Evolutionary conservation across 176 grass and related monocot species (phyloP).

Genomic region (Themeda triandra): DNA sequence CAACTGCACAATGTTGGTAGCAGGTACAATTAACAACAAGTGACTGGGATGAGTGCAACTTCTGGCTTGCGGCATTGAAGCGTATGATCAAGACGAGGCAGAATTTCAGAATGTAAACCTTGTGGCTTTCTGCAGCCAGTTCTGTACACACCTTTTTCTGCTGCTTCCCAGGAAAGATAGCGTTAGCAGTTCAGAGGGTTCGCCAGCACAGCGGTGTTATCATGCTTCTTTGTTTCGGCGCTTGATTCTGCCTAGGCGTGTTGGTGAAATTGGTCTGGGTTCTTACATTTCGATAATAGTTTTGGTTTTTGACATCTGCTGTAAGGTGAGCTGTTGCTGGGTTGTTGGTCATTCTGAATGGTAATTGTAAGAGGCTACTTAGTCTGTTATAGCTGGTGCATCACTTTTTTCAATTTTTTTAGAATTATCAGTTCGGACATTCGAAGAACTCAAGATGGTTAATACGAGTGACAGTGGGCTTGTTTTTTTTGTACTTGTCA

Average conservation of each 20-base stretch:
- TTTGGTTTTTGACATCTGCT: conserved; percentile 2
- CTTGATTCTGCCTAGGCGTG: conserved; percentile 26
- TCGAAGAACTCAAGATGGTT: not conserved
- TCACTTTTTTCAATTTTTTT: not conserved
- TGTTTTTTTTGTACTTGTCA: conserved; percentile 18
- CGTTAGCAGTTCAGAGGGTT: conserved; percentile 35
- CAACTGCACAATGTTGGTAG: conserved; percentile 17
- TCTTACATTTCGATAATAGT: conserved; percentile 32
- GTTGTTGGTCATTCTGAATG: conserved; percentile 28
- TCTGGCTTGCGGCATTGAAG: conserved; percentile 92
- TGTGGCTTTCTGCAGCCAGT: conserved; percentile 27
- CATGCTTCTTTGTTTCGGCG: not conserved
- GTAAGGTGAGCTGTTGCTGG: too few species aligned
- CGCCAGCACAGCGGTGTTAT: conserved; percentile 2
- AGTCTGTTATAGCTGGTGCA: conserved; percentile 30
- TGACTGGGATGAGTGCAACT: conserved; percentile 98
- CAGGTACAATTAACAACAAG: conserved; percentile 87
- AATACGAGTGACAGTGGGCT: conserved; percentile 22
- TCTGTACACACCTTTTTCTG: conserved; percentile 55
- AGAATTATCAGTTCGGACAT: conserved; percentile 5
- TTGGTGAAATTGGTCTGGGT: conserved; percentile 30
- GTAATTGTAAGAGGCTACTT: conserved; percentile 34
- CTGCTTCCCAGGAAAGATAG: conserved; percentile 28
- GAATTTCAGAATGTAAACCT: conserved; percentile 61
- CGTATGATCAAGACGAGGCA: conserved; percentile 92